Evolutionary conservation across 2,329 filamentous ascomycete genomes (phyloP).

Genomic region (Ramichloridium luteum): DNA sequence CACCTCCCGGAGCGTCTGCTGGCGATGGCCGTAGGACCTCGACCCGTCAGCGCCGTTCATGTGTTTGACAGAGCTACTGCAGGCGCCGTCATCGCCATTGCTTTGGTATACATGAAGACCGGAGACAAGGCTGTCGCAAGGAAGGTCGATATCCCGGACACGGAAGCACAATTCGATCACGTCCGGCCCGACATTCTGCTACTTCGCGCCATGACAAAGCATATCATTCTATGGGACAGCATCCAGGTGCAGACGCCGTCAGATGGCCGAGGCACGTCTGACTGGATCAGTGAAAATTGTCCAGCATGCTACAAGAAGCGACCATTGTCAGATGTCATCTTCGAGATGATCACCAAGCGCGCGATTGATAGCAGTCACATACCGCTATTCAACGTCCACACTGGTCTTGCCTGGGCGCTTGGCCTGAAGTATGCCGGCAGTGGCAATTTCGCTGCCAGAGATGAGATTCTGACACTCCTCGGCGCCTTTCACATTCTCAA

Average conservation of each 20-base stretch:
- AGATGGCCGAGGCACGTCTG: constrained; percentile 32
- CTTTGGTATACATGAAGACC: constrained; percentile 94
- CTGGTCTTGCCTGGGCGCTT: constrained; percentile 68
- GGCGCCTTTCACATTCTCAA: constrained; percentile 37
- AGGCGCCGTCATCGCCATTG: constrained; percentile 80
- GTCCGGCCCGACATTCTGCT: constrained; percentile 87
- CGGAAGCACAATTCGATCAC: constrained; percentile 84
- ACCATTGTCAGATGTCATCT: constrained; percentile 40
- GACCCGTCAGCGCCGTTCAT: constrained; percentile 84
- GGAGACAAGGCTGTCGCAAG: constrained; percentile 74
- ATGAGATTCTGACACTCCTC: constrained; percentile 71
- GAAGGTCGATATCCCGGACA: constrained; percentile 88
- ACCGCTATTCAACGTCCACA: constrained; percentile 83
- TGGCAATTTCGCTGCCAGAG: constrained; percentile 54
- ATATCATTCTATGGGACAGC: constrained; percentile 83
- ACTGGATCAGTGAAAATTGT: constrained; percentile 66
- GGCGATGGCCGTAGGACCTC: constrained; percentile 71
- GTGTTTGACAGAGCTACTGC: constrained; percentile 86
- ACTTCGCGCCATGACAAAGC: constrained; percentile 74
- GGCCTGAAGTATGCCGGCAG: constrained; percentile 36
- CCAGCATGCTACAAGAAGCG: constrained; percentile 54
- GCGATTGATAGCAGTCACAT: constrained; percentile 66
- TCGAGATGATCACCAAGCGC: constrained; percentile 8
- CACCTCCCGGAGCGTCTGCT: constrained; percentile 78
- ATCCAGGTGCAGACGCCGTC: constrained; percentile 45